These are phyloP conservation scores for Luffa aegyptiaca DNA, from an alignment of 306 rosid species.

Conservation along the genomic window DNA sequence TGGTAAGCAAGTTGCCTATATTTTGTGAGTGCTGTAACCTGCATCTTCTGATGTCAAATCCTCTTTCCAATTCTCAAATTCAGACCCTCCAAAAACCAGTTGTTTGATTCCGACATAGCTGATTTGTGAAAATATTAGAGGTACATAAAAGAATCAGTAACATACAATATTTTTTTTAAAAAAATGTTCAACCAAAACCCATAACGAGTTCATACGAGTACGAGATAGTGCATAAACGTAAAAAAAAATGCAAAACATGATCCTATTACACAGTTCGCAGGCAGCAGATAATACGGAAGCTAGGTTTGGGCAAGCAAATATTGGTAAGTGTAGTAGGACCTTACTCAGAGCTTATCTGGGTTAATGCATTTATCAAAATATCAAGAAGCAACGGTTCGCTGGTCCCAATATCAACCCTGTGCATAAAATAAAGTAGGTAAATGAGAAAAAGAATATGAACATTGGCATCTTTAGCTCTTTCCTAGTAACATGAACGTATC, in stretches of 20 bases:
- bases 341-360: slow-evolving; percentile 91
- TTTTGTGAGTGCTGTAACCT: slow-evolving; percentile 59
- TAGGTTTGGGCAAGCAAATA: neutral
- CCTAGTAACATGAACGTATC: neutral
- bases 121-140: slow-evolving; percentile 3
- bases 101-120: slow-evolving; percentile 82
- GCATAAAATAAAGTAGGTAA: slow-evolving; percentile 5
- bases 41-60: slow-evolving; percentile 61
- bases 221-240: no score
- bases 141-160: neutral
- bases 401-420: slow-evolving; percentile 84
- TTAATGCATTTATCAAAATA: slow-evolving; percentile 74
- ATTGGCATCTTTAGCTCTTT: neutral
- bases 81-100: slow-evolving; percentile 66
- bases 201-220: neutral
- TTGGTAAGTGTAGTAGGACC: slow-evolving; percentile 16
- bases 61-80: slow-evolving; percentile 88
- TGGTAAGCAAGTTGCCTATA: slow-evolving; percentile 14
- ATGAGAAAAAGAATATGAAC: slow-evolving; percentile 11
- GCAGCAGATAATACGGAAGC: neutral
- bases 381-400: slow-evolving; percentile 71
- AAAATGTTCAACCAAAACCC: neutral
- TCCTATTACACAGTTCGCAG: neutral
- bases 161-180: no score
- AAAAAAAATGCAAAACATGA: neutral